Evolutionary conservation across 352 stramenopile species (phyloP).

Genomic region (Pythium insidiosum): DNA sequence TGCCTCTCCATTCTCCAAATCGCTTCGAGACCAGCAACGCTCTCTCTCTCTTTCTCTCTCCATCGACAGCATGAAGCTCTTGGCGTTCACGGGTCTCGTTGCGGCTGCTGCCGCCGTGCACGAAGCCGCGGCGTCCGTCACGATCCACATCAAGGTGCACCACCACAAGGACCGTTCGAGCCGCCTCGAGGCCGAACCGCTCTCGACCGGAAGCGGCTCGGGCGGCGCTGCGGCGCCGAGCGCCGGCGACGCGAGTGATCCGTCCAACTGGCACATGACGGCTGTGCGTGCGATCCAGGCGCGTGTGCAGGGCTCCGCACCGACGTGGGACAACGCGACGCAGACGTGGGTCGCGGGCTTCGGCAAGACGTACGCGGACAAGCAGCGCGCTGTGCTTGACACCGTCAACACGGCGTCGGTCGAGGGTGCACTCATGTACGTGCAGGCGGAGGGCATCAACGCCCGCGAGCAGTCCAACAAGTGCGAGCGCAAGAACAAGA

Average conservation of each 20-base stretch:
- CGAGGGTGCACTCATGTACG: slow-evolving; percentile 59
- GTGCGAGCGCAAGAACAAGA: slow-evolving; percentile 62
- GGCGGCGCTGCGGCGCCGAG: background rate
- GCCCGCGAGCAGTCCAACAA: slow-evolving; percentile 34
- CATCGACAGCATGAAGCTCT: too few relatives aligned
- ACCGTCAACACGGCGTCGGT: slow-evolving; percentile 56
- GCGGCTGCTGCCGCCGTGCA: background rate
- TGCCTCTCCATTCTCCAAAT: too few relatives aligned
- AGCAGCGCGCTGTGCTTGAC: slow-evolving; percentile 31
- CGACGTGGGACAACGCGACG: slow-evolving; percentile 23
- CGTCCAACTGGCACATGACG: slow-evolving; percentile 45
- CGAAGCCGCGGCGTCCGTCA: background rate
- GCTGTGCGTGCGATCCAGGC: slow-evolving; percentile 41
- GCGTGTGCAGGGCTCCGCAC: slow-evolving; percentile 41
- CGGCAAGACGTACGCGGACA: slow-evolving; percentile 21
- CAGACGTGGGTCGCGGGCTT: slow-evolving; percentile 29
- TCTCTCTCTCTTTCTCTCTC: too few relatives aligned
- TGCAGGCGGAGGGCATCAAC: slow-evolving; percentile 63
- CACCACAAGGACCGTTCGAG: background rate
- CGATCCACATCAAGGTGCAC: background rate
- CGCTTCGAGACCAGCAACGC: too few relatives aligned
- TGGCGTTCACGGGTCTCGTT: background rate
- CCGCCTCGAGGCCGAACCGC: background rate
- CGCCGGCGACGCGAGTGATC: slow-evolving; percentile 1
- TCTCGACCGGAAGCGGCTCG: background rate